Evolutionary conservation across 805 yeast genomes (phyloP), one percentile per base, ranked within the genome.

Genomic region (Metschnikowia shivogae): DNA sequence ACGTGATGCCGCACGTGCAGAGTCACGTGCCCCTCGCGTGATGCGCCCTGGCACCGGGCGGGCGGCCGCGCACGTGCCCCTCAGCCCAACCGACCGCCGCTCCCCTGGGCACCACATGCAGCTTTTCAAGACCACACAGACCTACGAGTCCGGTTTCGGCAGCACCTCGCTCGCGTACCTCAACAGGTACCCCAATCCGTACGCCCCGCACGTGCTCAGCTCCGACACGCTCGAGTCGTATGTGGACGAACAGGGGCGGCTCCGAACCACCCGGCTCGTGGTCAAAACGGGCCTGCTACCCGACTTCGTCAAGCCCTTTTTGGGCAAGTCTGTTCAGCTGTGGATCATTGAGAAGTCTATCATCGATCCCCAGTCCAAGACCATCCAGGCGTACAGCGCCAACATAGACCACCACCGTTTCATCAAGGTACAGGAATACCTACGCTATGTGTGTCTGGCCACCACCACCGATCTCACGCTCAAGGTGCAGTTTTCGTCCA

Each of bases 341-440:
- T 87, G 93, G 92, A 80, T 90, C 34, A 76, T 90, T 36, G 98
- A 90, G 59, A 78, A 80, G 54, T 78, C 89, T 1, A 65, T 84
- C 9, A 83, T 90, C 17, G 85, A 90, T 62, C 88, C 92, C 1
- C 54, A 60, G 8, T 58, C 62, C 4, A 65, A 72, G 48, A 69
- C 70, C 7, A 71, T 90, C 77, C 57, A 69, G 45, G 78, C 95
- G 2, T 89, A 86, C 67, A 82, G 88, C 12, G 76, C 89, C 49
- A 90, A 90, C 61, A 65, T 90, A 39, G 97, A 92, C 60, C 97
- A 92, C 61, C 80, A 86, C 1, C 75, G 77, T 51, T 78, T 90
- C 42, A 77, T 90, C 48, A 74, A 83, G 52, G 84, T 90, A 13
- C 95, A 88, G 59, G 97, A 90, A 59, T 78, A 67, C 55, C 78